Base-by-base conservation (phyloP, 2,329 filamentous ascomycete species). In the Exophiala oligosperma region DNA sequence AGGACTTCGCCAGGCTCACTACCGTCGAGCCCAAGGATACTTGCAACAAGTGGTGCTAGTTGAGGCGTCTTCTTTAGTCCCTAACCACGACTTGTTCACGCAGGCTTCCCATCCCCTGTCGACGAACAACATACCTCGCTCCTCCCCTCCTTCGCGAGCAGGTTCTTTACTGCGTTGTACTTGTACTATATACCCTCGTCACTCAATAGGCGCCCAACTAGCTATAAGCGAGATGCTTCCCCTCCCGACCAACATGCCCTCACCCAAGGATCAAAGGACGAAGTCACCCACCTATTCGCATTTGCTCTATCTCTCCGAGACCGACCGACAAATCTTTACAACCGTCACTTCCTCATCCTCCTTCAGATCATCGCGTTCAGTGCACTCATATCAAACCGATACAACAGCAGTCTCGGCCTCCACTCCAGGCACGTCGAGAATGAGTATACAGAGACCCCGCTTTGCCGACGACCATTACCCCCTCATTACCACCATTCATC, bases 331-430 rank as follows among this genome's bases (percentile, higher is more conserved):
- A 24, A 46, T 54, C 32, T 62, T 59, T 32, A 48, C 32, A 44
- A 44, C 52, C 32, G 17, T 17, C 17, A 52, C 14, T 75, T 79
- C 66, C 90, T 91, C 71, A 97, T 94, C 1, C 7, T 61, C 58
- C n/a, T 38, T 61, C 24, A 50, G 41, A 17, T 55, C 57, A 81
- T 83, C 44, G 94, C 91, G 70, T 90, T 93, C 48, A 92, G 85
- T 2, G 97, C 92, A 65, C 89, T 94, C 0, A 92, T 92, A 9
- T 86, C 87, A 65, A 82, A 80, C 28, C 82, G 82, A 35, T 84
- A 84, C 35, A 26, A 56, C 1, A 97, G 85, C 9, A 96, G 82
- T 3, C 96, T 90, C 0, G 92, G 93, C 70, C 92, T 96, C 48
- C 97, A 87, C 59, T 92, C 88, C 47, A 17, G 35, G 9, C 37